Evolutionary conservation across 225 moss, liverwort and hornwort species (phyloP), one percentile per base, ranked within the genome.

Genomic region (Bryum argenteum): DNA sequence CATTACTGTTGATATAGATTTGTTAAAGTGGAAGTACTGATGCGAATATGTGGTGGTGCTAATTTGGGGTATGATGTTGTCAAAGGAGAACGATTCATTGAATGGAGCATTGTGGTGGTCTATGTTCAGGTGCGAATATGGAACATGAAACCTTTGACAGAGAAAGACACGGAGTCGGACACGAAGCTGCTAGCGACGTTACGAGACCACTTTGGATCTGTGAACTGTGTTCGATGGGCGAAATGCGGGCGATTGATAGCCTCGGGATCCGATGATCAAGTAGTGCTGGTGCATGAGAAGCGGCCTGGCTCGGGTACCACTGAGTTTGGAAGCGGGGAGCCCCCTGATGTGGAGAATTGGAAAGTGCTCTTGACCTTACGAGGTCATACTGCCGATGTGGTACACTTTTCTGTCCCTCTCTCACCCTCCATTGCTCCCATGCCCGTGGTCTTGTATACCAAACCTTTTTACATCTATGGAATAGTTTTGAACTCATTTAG

Each of bases 311-410:
- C 94, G n/a, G 97, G 94, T 24, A 98, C 94, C 17, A 92, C 94
- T 18, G 97, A 98, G 50, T 98, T 98, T 60, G 97, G 97, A 41
- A 98, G 97, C 66, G 94, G 97, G 37, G 97, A 98, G 70, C 89
- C 94, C 67, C 91, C 97, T 20, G 94, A 98, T 82, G 88, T 92
- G 33, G 97, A 98, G 83, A 98, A 98, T 75, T 98, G 94, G 97
- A 98, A 98, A 78, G 92, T 91, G 53, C 85, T 90, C 24, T 73
- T 92, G 71, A 98, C 94, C 2, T 57, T 98, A 38, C 89, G 97
- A 16, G 97, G 94, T 38, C 97, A 98, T 61, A 80, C 92, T 71
- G 89, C 97, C 45, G 94, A 98, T 63, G 97, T 98, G 82, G 97
- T 87, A 87, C 58, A 64, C 71, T 69, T 81, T 77, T 75, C 77